Percentiles rank a stretch among this genome's conserved stretches.
Evolutionary conservation across 768 basidiomycete genomes (phyloP).

Genomic region (Leucosporidium creatinivorum): DNA sequence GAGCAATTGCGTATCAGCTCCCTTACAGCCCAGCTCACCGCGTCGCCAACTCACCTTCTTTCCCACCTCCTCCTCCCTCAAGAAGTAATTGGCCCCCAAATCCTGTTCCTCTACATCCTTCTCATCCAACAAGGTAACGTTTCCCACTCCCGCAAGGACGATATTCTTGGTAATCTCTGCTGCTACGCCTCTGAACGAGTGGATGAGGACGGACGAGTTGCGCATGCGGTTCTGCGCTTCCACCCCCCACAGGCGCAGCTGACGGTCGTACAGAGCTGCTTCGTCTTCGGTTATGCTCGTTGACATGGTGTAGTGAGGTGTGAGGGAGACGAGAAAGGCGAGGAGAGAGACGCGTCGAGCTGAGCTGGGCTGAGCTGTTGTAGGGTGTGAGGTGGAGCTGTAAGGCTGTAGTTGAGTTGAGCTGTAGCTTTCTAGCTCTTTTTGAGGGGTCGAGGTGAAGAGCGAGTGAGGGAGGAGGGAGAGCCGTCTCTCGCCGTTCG

Average conservation of each 20-base stretch:
- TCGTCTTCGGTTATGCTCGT: constrained; percentile 31
- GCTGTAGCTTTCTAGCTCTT: too few relatives aligned
- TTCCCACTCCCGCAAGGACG: constrained; percentile 91
- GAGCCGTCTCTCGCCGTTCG: too few relatives aligned
- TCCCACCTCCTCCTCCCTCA: constrained; percentile 86
- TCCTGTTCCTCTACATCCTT: constrained; percentile 72
- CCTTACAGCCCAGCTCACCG: neutral
- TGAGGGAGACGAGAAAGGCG: neutral
- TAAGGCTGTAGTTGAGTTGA: too few relatives aligned
- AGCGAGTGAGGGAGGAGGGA: too few relatives aligned
- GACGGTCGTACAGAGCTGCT: constrained; percentile 67
- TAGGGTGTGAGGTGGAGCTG: too few relatives aligned
- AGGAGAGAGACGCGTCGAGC: too few relatives aligned
- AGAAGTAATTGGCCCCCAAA: constrained; percentile 86
- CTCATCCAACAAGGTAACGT: constrained; percentile 72
- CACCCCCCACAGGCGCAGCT: constrained; percentile 95
- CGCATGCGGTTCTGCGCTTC: constrained; percentile 98
- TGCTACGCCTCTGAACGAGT: constrained; percentile 42
- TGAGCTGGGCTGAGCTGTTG: too few relatives aligned
- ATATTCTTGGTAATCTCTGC: constrained; percentile 96
- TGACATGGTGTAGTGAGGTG: neutral
- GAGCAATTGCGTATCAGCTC: neutral
- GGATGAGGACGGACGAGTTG: constrained; percentile 58
- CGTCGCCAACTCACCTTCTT: constrained; percentile 55
- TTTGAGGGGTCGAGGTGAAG: too few relatives aligned